These are phyloP conservation scores for Euclidium syriacum DNA, from an alignment of 345 rosid genomes.

Conservation along the genomic window DNA sequence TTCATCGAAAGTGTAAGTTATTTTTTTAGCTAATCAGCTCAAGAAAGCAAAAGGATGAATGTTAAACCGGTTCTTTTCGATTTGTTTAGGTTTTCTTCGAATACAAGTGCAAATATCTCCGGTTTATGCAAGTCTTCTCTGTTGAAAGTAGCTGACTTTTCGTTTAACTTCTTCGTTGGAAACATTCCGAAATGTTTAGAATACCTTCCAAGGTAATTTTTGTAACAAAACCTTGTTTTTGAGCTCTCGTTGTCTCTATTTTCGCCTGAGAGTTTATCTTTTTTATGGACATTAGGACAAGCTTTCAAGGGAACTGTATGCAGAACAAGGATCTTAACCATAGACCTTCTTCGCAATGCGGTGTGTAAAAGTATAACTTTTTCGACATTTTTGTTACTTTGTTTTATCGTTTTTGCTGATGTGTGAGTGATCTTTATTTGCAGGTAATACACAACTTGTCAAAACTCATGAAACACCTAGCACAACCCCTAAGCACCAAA, in stretches of 20 bases:
- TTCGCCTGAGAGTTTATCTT: neutral
- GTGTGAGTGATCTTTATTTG: slow-evolving; percentile 11
- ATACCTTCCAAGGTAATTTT: slow-evolving; percentile 65
- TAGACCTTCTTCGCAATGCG: slow-evolving; percentile 63
- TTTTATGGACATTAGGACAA: slow-evolving; percentile 41
- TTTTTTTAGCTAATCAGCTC: slow-evolving; percentile 4
- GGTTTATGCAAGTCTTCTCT: slow-evolving; percentile 77
- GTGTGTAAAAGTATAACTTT: slow-evolving; percentile 33
- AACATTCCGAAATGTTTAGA: slow-evolving; percentile 80
- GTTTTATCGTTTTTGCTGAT: neutral
- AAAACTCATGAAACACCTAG: slow-evolving; percentile 38
- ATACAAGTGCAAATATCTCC: slow-evolving; percentile 44
- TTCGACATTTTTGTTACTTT: neutral
- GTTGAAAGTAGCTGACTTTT: slow-evolving; percentile 73
- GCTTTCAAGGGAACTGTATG: slow-evolving; percentile 94
- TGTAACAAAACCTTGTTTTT: neutral
- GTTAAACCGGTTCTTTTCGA: neutral
- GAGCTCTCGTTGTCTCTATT: neutral
- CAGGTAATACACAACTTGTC: slow-evolving; percentile 46
- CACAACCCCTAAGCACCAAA: slow-evolving; percentile 33
- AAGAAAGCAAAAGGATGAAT: neutral
- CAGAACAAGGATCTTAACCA: slow-evolving; percentile 55
- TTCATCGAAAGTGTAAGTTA: slow-evolving; percentile 28
- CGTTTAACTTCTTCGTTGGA: slow-evolving; percentile 82
- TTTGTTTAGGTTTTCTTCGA: slow-evolving; percentile 51